phyloP scores from a whole-genome alignment of 2,329 filamentous ascomycete genomes.

The Sclerotiophoma versabilis region DNA sequence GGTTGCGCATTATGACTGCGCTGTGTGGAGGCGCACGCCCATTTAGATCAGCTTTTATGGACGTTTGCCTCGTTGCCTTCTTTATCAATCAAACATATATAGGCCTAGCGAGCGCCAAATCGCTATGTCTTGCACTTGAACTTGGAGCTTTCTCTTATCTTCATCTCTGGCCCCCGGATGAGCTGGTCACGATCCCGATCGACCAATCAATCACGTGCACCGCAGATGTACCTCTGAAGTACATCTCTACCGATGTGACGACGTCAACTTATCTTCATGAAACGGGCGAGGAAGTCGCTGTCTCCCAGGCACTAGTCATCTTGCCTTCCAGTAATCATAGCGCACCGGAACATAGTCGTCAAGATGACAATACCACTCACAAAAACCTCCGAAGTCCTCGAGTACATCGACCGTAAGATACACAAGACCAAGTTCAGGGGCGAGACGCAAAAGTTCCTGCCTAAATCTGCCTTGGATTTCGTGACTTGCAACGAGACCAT shows the following conservation, averaged over 20 bases:
- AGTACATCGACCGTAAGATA: neutral
- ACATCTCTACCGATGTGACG: too few species aligned
- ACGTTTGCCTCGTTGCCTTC: slow-evolving; percentile 5
- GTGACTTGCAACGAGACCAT: neutral
- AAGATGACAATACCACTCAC: neutral
- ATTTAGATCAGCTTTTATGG: neutral
- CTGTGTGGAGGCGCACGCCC: neutral
- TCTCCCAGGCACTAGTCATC: too few species aligned
- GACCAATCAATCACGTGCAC: too few species aligned
- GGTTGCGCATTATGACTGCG: neutral
- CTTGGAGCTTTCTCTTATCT: too few species aligned
- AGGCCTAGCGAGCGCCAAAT: neutral
- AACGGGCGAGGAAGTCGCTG: too few species aligned
- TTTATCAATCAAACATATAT: neutral
- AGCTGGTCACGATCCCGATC: too few species aligned
- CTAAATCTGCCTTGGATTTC: neutral
- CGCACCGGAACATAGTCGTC: too few species aligned
- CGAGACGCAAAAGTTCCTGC: neutral
- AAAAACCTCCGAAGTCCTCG: neutral
- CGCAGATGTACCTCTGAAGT: too few species aligned
- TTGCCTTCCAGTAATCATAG: too few species aligned
- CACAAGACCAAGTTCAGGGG: neutral
- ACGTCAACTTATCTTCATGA: too few species aligned
- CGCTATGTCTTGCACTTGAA: too few species aligned
- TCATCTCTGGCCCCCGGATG: too few species aligned